Conservation (phyloP, 2,329 filamentous ascomycete genomes). For the Colletotrichum sp. region DNA sequence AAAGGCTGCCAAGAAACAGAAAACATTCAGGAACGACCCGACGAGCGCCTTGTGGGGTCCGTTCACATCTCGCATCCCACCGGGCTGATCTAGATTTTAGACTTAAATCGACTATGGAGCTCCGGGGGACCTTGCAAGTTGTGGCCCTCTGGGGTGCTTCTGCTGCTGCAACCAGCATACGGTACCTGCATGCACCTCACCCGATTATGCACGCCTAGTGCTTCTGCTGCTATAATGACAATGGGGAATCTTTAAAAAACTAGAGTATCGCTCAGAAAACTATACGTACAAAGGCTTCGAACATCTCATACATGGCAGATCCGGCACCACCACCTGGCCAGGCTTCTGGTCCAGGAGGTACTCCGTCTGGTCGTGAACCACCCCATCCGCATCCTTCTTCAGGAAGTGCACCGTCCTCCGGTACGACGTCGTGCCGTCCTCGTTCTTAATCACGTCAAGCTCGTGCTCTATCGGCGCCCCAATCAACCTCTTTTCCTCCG, state of each 20-base stretch:
- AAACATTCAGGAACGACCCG: background rate
- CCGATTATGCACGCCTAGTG: background rate
- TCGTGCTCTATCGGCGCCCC: constrained; percentile 7
- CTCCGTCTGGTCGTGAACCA: background rate
- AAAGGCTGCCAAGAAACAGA: background rate
- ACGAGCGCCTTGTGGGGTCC: background rate
- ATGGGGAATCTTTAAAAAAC: background rate
- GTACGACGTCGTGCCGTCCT: background rate
- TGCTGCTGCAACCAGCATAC: background rate
- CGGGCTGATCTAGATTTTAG: background rate
- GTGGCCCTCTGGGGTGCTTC: background rate
- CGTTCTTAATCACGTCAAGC: background rate
- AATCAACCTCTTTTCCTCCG: background rate
- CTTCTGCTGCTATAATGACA: background rate
- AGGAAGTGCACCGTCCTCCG: constrained; percentile 1
- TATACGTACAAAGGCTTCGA: background rate
- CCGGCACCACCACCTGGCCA: background rate
- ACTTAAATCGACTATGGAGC: background rate
- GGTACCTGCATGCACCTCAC: background rate
- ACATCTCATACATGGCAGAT: constrained; percentile 4
- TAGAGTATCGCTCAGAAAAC: background rate
- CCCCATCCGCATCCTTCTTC: background rate
- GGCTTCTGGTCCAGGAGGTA: constrained; percentile 3
- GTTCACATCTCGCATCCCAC: background rate
- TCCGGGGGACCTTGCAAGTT: background rate